Evolutionary conservation across 208 protist species (phyloP).

Genomic region (Crithidia brevicula): DNA sequence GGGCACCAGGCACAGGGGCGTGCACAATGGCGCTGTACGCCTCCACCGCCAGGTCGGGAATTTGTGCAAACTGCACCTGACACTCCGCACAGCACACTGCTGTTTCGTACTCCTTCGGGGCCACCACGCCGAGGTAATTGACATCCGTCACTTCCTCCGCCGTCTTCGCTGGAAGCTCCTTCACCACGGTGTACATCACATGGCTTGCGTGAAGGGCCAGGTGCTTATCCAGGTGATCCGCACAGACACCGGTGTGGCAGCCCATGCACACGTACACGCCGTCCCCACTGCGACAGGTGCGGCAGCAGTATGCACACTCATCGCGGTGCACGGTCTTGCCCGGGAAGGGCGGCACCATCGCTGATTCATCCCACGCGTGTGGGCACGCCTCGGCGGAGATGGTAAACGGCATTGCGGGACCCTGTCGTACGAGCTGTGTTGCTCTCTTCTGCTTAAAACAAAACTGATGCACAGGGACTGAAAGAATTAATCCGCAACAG

Average conservation of each 20-base stretch:
- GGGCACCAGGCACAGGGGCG: slow-evolving; percentile 62
- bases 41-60: slow-evolving; percentile 56
- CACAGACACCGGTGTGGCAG: slow-evolving; percentile 78
- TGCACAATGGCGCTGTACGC: slow-evolving; percentile 63
- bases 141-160: slow-evolving; percentile 46
- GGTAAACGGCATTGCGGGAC: slow-evolving; percentile 53
- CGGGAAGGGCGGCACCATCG: slow-evolving; percentile 37
- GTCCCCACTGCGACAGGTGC: slow-evolving; percentile 53
- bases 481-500: too few species aligned
- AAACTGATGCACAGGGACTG: too few species aligned
- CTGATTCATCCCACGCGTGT: slow-evolving; percentile 81
- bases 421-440: too few species aligned
- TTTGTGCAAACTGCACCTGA: slow-evolving; percentile 39
- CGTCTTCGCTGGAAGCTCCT: slow-evolving; percentile 65
- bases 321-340: slow-evolving; percentile 72
- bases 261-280: slow-evolving; percentile 87
- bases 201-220: slow-evolving; percentile 47
- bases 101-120: slow-evolving; percentile 70
- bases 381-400: slow-evolving; percentile 64
- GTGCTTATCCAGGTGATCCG: slow-evolving; percentile 79
- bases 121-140: slow-evolving; percentile 69
- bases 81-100: slow-evolving; percentile 68
- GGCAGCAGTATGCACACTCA: slow-evolving; percentile 91
- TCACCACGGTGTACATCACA: slow-evolving; percentile 75
- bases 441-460: too few species aligned